Conservation (phyloP, 257 asterid species). For the Fraxinus quadrangulata region DNA sequence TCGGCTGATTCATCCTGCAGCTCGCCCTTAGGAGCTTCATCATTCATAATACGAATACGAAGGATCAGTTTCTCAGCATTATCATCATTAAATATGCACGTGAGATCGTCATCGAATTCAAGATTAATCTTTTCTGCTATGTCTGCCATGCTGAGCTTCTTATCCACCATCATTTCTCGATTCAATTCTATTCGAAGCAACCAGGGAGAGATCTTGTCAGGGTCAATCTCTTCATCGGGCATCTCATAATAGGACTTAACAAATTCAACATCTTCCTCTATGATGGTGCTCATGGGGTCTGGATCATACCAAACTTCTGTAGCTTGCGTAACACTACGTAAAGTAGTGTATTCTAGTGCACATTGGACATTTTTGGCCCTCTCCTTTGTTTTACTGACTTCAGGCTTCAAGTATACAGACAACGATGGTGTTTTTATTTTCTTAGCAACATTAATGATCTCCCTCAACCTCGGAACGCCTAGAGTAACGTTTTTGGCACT, state of each 20-base stretch:
- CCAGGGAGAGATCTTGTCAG: constrained; percentile 97
- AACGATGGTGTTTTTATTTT: constrained; percentile 96
- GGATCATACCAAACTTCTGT: constrained; percentile 99
- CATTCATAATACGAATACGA: constrained; percentile 97
- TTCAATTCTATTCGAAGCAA: constrained; percentile 92
- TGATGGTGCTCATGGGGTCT: constrained; percentile 86
- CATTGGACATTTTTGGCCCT: constrained; percentile 96
- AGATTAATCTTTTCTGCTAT: constrained; percentile 91
- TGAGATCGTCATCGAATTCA: constrained; percentile 89
- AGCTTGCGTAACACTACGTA: constrained; percentile 94
- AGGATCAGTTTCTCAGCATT: constrained; percentile 96
- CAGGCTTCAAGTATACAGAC: constrained; percentile 86
- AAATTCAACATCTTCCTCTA: constrained; percentile 90
- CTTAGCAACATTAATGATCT: constrained; percentile 96
- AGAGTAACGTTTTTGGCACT: constrained; percentile 99
- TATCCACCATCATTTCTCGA: constrained; percentile 99
- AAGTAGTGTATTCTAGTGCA: constrained; percentile 91
- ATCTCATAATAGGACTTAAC: constrained; percentile 93
- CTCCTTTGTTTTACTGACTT: constrained; percentile 74
- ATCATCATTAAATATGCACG: constrained; percentile 94
- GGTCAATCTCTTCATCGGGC: constrained; percentile 98
- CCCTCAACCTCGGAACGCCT: constrained; percentile 99
- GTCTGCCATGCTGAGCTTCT: constrained; percentile 98
- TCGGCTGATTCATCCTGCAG: constrained; percentile 83
- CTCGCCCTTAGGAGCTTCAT: constrained; percentile 97